phyloP scores from a whole-genome alignment of 2,329 filamentous ascomycete species.

The Dryadomyces quercivorus region DNA sequence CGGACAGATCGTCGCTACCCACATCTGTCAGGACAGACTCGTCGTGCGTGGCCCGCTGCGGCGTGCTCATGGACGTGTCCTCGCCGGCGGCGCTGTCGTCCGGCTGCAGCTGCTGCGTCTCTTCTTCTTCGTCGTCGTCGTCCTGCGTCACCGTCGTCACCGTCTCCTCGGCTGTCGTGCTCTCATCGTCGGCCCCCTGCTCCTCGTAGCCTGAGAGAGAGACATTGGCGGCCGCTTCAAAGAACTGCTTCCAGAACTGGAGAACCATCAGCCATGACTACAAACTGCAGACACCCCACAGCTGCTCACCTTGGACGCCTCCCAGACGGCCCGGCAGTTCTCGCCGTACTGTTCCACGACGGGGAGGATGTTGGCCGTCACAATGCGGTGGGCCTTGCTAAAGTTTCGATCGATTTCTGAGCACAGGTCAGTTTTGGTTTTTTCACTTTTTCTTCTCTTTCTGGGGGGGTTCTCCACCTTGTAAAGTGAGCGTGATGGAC shows the following conservation, averaged over 20 bases:
- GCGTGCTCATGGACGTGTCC: conserved; percentile 5
- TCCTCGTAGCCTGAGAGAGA: conserved; percentile 93
- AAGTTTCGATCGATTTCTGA: conserved; percentile 98
- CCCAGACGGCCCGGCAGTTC: conserved; percentile 89
- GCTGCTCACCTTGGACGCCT: conserved; percentile 68
- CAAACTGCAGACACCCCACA: neutral
- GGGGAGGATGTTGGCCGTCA: conserved; percentile 84
- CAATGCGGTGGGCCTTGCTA: conserved; percentile 89
- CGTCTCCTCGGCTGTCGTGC: conserved; percentile 37
- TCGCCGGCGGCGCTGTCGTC: conserved; percentile 31
- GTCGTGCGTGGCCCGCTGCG: conserved; percentile 23
- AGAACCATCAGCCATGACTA: neutral
- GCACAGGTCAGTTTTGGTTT: neutral
- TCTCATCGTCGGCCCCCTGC: conserved; percentile 47
- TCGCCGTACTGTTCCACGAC: conserved; percentile 92
- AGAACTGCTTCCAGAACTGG: conserved; percentile 99
- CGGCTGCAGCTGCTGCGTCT: conserved; percentile 28
- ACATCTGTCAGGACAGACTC: conserved; percentile 56
- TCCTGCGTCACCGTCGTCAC: conserved; percentile 14
- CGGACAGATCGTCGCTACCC: conserved; percentile 40
- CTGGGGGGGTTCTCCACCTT: conserved; percentile 63
- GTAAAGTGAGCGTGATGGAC: conserved; percentile 87
- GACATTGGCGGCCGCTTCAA: conserved; percentile 95
- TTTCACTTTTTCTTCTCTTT: neutral
- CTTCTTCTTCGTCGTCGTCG: conserved; percentile 25